Percentiles rank a stretch among this genome's conserved stretches.
Evolutionary conservation across 2,329 filamentous ascomycete genomes (phyloP).

Genomic region (Diaporthe eres): DNA sequence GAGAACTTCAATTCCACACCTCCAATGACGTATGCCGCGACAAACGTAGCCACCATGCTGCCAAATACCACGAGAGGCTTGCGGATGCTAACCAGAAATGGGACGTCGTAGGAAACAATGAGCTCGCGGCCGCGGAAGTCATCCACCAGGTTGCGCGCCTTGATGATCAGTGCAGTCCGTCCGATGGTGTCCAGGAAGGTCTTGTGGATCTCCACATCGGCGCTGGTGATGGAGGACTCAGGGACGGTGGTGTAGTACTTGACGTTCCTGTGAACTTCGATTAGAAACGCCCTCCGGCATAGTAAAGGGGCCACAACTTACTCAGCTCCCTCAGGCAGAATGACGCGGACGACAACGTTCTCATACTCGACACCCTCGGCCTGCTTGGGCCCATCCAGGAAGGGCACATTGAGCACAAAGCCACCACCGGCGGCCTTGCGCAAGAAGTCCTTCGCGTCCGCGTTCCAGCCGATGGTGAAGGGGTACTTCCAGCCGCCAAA

Average conservation of each 20-base stretch:
- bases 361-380: conserved; percentile 89
- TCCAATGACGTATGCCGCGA: conserved; percentile 80
- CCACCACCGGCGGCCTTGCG: conserved; percentile 75
- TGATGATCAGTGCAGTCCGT: conserved; percentile 84
- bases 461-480: conserved; percentile 97
- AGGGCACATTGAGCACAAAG: conserved; percentile 91
- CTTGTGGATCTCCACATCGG: conserved; percentile 75
- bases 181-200: conserved; percentile 96
- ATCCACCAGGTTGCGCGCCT: conserved; percentile 89
- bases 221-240: conserved; percentile 69
- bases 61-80: conserved; percentile 89
- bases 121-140: conserved; percentile 88
- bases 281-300: conserved; percentile 44
- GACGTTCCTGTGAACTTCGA: conserved; percentile 76
- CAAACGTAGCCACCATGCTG: conserved; percentile 81
- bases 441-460: conserved; percentile 82
- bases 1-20: conserved; percentile 85
- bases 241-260: conserved; percentile 83
- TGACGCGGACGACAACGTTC: conserved; percentile 82
- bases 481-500: conserved; percentile 99
- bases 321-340: conserved; percentile 92
- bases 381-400: conserved; percentile 92
- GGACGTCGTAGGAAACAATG: conserved; percentile 90
- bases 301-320: conserved; percentile 60
- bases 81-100: conserved; percentile 79